A percentile compares a stretch with the other conserved stretches of the same genome.
phyloP scores from a whole-genome alignment of 2,329 filamentous ascomycete species.

The Scedosporium apiospermum region DNA sequence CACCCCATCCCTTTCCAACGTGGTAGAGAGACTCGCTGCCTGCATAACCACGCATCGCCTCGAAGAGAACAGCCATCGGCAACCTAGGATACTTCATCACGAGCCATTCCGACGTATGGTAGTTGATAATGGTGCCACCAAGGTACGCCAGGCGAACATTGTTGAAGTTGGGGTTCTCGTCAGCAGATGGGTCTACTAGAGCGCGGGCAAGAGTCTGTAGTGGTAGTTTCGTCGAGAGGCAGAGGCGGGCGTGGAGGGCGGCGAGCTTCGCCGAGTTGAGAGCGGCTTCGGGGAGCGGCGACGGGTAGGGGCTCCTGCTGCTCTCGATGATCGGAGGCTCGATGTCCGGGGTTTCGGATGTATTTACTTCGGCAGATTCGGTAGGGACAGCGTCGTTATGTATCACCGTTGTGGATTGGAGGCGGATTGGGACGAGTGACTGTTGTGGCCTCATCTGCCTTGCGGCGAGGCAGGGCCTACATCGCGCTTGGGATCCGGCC shows the following conservation, averaged over 20 bases:
- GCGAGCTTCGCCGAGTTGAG: constrained; percentile 76
- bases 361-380: constrained; percentile 12
- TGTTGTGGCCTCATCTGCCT: constrained; percentile 3
- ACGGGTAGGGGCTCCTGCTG: constrained; percentile 43
- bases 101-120: constrained; percentile 82
- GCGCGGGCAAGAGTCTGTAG: constrained; percentile 77
- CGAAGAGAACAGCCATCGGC: constrained; percentile 78
- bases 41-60: constrained; percentile 75
- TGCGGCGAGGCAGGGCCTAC: constrained; percentile 4
- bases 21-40: constrained; percentile 65
- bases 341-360: constrained; percentile 6
- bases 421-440: constrained; percentile 12
- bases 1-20: constrained; percentile 79
- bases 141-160: constrained; percentile 76
- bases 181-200: constrained; percentile 78
- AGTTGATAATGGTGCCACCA: constrained; percentile 74
- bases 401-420: constrained; percentile 23
- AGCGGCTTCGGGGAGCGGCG: constrained; percentile 60
- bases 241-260: constrained; percentile 82
- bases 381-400: constrained; percentile 11
- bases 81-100: constrained; percentile 84
- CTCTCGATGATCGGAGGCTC: constrained; percentile 8
- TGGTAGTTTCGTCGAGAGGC: constrained; percentile 71
- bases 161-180: constrained; percentile 73
- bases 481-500: constrained; percentile 1